Evolutionary conservation across 371 early-diverging fungal species (phyloP).

Genomic region (Mortierella sp.): DNA sequence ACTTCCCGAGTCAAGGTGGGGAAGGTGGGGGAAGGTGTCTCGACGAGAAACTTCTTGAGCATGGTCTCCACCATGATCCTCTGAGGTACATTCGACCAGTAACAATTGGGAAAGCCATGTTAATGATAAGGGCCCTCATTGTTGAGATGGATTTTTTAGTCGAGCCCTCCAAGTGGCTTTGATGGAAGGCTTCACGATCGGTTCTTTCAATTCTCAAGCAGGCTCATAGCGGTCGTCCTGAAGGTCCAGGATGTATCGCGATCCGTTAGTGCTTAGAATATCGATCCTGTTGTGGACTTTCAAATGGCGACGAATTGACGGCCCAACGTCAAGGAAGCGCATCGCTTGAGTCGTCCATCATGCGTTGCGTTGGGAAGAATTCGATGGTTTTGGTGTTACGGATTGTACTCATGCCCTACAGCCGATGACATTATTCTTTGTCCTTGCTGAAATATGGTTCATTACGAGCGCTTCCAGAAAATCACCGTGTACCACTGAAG

Average conservation of each 20-base stretch:
- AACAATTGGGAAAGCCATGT: too few relatives aligned
- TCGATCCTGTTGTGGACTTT: conserved; percentile 3
- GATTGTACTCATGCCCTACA: conserved; percentile 16
- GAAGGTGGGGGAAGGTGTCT: too few relatives aligned
- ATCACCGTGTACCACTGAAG: conserved; percentile 12
- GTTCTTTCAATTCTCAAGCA: too few relatives aligned
- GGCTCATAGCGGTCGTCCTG: conserved; percentile 10
- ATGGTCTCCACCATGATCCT: too few relatives aligned
- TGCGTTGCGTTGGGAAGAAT: not conserved
- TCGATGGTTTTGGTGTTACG: conserved; percentile 2
- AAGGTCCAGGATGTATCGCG: not conserved
- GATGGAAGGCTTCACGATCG: too few relatives aligned
- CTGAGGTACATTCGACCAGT: too few relatives aligned
- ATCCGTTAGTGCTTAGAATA: conserved; percentile 9
- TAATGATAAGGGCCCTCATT: too few relatives aligned
- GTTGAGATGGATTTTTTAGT: too few relatives aligned
- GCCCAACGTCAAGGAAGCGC: conserved; percentile 10
- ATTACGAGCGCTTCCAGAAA: not conserved
- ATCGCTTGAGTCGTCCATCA: not conserved
- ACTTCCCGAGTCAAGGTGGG: too few relatives aligned
- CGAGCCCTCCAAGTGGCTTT: too few relatives aligned
- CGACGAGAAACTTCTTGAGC: too few relatives aligned
- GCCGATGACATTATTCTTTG: not conserved
- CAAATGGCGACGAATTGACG: conserved; percentile 19
- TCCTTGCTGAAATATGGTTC: conserved; percentile 16